Percentiles rank a stretch among this genome's conserved stretches.
phyloP scores from a whole-genome alignment of 306 rosid species.

The Cercis canadensis region DNA sequence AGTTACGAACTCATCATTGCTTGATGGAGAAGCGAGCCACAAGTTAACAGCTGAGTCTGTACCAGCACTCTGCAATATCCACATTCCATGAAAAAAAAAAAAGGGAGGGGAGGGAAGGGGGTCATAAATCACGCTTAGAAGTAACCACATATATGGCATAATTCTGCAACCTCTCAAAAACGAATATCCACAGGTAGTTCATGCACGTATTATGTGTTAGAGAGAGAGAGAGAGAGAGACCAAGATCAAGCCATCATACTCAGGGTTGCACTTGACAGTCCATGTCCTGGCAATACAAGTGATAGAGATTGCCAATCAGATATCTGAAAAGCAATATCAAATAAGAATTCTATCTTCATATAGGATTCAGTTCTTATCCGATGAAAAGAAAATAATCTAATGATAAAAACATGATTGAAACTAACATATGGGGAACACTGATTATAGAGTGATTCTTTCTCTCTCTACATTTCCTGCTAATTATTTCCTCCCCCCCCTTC shows the following conservation, averaged over 20 bases:
- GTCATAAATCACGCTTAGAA: background rate
- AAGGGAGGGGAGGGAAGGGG: no score
- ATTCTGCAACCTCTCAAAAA: background rate
- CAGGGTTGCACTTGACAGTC: conserved; percentile 89
- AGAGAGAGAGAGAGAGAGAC: no score
- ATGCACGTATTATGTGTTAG: background rate
- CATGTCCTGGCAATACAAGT: conserved; percentile 75
- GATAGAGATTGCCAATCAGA: conserved; percentile 47
- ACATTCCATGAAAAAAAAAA: conserved; percentile 32
- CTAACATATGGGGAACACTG: conserved; percentile 10
- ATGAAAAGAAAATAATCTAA: no score
- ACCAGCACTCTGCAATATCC: conserved; percentile 83
- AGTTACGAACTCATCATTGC: conserved; percentile 52
- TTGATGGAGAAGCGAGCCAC: conserved; percentile 72
- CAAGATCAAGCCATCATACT: conserved; percentile 83
- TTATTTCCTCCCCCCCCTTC: background rate
- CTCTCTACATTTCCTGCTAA: background rate
- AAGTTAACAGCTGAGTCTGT: conserved; percentile 90
- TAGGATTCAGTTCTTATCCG: background rate
- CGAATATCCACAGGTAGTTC: no score
- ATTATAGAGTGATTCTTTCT: conserved; percentile 20
- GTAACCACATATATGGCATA: background rate
- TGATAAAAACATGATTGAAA: conserved; percentile 9
- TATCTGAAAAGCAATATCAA: conserved; percentile 24
- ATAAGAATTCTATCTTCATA: conserved; percentile 14